These are phyloP conservation scores for Elasticomyces elasticus DNA, from an alignment of 495 filamentous ascomycete genomes.

Conservation along the genomic window DNA sequence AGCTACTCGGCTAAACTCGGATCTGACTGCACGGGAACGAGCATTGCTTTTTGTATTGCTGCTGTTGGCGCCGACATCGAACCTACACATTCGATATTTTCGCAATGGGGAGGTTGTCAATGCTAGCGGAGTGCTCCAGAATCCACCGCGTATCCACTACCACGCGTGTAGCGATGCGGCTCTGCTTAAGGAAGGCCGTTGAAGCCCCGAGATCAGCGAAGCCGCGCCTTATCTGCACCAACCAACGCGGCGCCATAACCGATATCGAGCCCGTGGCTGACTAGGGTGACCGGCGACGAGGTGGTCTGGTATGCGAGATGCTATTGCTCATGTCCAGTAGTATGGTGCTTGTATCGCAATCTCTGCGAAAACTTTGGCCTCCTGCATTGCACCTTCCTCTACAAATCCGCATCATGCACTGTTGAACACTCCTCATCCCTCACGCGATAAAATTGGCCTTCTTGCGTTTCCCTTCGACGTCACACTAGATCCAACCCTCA, in stretches of 20 bases:
- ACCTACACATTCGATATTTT: no score
- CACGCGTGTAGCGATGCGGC: no score
- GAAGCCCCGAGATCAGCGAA: background rate
- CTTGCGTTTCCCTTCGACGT: no score
- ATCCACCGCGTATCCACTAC: no score
- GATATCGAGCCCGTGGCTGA: background rate
- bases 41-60: no score
- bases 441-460: no score
- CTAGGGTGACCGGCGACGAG: background rate
- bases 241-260: background rate
- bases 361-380: background rate
- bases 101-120: no score
- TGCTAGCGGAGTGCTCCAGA: no score
- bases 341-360: background rate
- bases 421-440: background rate
- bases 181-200: background rate
- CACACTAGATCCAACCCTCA: background rate
- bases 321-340: background rate
- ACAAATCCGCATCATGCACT: background rate
- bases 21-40: no score
- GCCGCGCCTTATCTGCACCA: background rate
- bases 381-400: background rate
- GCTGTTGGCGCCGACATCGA: no score
- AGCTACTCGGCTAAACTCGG: no score
- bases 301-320: background rate